These are phyloP conservation scores for Nevesoporus exiguus DNA, from an alignment of 768 basidiomycete species.

Conservation along the genomic window DNA sequence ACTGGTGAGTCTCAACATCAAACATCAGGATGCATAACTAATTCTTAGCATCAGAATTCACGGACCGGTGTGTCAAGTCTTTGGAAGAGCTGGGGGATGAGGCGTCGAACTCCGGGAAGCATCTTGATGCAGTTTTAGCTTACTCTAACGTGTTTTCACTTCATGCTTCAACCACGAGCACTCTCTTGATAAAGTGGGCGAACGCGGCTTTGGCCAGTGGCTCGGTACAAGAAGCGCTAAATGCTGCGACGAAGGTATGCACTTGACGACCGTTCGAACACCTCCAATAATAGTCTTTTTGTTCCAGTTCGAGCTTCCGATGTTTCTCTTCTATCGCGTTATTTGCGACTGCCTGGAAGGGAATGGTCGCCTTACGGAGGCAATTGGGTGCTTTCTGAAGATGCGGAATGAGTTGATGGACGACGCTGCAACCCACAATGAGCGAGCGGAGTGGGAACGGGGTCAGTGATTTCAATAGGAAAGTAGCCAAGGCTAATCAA, in stretches of 20 bases:
- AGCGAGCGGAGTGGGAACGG: not conserved
- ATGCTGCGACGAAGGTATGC: not conserved
- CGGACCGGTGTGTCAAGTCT: not conserved
- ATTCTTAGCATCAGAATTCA: not conserved
- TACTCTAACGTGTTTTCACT: not conserved
- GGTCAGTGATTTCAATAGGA: not conserved
- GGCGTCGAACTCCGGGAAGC: not conserved
- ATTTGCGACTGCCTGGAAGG: not conserved
- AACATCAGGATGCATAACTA: not conserved
- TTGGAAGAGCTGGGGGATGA: not conserved
- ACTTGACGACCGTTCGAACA: no score
- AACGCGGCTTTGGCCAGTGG: not conserved
- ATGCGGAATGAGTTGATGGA: not conserved
- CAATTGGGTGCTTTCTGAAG: not conserved
- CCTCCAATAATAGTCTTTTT: not conserved
- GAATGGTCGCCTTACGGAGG: not conserved
- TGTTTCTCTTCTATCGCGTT: not conserved
- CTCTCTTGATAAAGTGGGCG: not conserved
- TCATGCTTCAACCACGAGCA: not conserved
- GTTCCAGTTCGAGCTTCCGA: not conserved
- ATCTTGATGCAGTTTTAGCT: not conserved
- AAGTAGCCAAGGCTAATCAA: not conserved
- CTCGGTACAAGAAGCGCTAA: not conserved
- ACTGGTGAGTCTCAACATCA: not conserved
- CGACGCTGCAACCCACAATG: not conserved